Conservation (phyloP, 2,329 filamentous ascomycete species). For the Sarocladiaceae sp. region DNA sequence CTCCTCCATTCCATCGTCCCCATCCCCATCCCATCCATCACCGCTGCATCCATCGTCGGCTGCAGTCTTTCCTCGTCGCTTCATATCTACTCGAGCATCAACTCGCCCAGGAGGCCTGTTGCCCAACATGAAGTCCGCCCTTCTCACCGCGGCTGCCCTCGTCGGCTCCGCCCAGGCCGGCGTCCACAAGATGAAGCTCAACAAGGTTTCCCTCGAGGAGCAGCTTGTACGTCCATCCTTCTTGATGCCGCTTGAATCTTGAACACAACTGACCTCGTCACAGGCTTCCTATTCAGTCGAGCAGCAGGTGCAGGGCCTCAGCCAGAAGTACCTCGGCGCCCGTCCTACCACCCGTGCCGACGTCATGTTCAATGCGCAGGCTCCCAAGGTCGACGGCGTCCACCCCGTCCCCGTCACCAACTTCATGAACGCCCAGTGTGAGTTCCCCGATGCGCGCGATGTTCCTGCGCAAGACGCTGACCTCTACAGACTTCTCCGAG, state of each 20-base stretch:
- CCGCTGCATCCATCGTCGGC: not conserved
- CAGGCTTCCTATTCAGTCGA: slow-evolving; percentile 61
- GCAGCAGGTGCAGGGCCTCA: slow-evolving; percentile 74
- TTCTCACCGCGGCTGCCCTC: slow-evolving; percentile 69
- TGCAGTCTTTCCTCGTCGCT: not conserved
- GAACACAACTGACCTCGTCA: not conserved
- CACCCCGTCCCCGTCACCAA: slow-evolving; percentile 91
- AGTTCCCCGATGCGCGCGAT: slow-evolving; percentile 28
- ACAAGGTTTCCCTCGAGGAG: slow-evolving; percentile 90
- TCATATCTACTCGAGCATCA: not conserved
- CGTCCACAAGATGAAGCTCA: slow-evolving; percentile 94
- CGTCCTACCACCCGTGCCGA: slow-evolving; percentile 64
- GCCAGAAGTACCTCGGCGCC: slow-evolving; percentile 91
- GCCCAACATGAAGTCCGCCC: slow-evolving; percentile 77
- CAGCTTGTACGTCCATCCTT: slow-evolving; percentile 69
- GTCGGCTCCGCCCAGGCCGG: slow-evolving; percentile 79
- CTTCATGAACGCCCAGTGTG: slow-evolving; percentile 99
- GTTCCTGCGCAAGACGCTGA: slow-evolving; percentile 13
- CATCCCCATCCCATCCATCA: slow-evolving; percentile 5
- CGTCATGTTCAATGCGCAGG: slow-evolving; percentile 74
- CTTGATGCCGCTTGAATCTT: not conserved
- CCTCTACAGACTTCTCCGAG: slow-evolving; percentile 80
- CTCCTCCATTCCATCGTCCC: not conserved
- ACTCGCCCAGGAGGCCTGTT: slow-evolving; percentile 1
- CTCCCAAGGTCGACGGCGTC: slow-evolving; percentile 58